Percentiles rank a stretch among this genome's conserved stretches.
phyloP scores from a whole-genome alignment of 1,284 basidiomycete species.

The Farysia itapuensis region DNA sequence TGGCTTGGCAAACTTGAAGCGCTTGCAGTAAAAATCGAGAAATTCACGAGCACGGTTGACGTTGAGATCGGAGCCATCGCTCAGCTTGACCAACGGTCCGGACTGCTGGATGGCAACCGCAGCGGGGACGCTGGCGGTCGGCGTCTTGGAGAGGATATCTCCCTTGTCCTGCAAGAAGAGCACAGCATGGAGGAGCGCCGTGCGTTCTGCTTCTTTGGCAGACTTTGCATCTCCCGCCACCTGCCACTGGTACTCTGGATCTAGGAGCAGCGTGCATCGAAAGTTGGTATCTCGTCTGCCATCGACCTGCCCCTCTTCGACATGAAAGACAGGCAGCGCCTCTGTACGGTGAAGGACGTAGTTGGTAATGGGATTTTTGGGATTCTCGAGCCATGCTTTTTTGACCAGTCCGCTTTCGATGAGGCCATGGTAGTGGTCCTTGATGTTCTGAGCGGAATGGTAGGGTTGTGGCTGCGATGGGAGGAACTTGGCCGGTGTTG shows the following conservation, averaged over 20 bases:
- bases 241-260: conserved; percentile 48
- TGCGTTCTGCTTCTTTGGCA: conserved; percentile 73
- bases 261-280: conserved; percentile 36
- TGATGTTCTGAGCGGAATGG: conserved; percentile 28
- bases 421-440: conserved; percentile 34
- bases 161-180: conserved; percentile 35
- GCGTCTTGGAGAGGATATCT: conserved; percentile 31
- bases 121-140: conserved; percentile 61
- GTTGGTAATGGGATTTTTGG: conserved; percentile 46
- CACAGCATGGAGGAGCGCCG: conserved; percentile 64
- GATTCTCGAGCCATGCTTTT: conserved; percentile 45
- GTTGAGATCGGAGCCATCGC: conserved; percentile 70
- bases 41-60: conserved; percentile 82
- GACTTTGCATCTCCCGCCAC: conserved; percentile 69
- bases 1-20: conserved; percentile 78
- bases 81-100: conserved; percentile 62
- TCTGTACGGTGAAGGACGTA: conserved; percentile 41
- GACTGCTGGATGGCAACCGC: conserved; percentile 33
- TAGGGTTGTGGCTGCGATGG: conserved; percentile 29
- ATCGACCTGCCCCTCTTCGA: conserved; percentile 40
- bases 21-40: conserved; percentile 91
- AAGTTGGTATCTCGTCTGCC: conserved; percentile 39
- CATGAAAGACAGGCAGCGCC: conserved; percentile 26
- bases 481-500: conserved; percentile 19
- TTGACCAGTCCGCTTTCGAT: conserved; percentile 37